Percentiles rank a stretch among this genome's conserved stretches.
These are phyloP conservation scores for Amphirosellinia nigrospora DNA, from an alignment of 495 filamentous ascomycete species.

Conservation along the genomic window DNA sequence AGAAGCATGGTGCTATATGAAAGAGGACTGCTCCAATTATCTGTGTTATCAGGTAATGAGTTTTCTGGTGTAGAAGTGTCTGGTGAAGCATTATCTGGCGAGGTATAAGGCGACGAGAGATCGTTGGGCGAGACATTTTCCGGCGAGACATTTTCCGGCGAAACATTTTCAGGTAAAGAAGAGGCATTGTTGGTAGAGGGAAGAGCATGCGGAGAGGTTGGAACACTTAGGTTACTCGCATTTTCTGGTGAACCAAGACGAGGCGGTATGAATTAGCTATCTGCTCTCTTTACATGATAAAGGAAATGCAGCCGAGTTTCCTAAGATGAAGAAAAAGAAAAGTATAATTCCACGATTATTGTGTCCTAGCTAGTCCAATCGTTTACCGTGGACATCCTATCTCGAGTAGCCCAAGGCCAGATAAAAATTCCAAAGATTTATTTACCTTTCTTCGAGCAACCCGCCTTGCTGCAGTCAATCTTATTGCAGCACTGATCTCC, in stretches of 20 bases:
- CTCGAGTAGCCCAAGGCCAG: background rate
- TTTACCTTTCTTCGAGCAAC: conserved; percentile 17
- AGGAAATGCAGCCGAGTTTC: background rate
- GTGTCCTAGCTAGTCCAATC: background rate
- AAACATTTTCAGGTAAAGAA: no score
- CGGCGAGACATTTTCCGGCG: background rate
- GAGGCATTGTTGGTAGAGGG: background rate
- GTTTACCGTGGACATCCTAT: background rate
- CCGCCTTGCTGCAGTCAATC: background rate
- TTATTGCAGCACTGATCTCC: conserved; percentile 17
- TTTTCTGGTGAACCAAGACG: background rate
- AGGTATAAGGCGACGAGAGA: background rate
- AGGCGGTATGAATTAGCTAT: conserved; percentile 21
- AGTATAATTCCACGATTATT: background rate
- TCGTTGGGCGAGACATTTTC: background rate
- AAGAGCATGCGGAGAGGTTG: background rate
- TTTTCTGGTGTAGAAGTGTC: background rate
- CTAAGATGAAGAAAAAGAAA: background rate
- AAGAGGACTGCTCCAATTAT: background rate
- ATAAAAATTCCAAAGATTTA: conserved; percentile 17
- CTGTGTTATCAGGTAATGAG: background rate
- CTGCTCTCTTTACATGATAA: conserved; percentile 13
- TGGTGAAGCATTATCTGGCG: background rate
- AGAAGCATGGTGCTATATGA: conserved; percentile 5
- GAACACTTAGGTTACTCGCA: conserved; percentile 3